phyloP scores from a whole-genome alignment of 2,329 filamentous ascomycete species.

The Amauroascus verrucosus region DNA sequence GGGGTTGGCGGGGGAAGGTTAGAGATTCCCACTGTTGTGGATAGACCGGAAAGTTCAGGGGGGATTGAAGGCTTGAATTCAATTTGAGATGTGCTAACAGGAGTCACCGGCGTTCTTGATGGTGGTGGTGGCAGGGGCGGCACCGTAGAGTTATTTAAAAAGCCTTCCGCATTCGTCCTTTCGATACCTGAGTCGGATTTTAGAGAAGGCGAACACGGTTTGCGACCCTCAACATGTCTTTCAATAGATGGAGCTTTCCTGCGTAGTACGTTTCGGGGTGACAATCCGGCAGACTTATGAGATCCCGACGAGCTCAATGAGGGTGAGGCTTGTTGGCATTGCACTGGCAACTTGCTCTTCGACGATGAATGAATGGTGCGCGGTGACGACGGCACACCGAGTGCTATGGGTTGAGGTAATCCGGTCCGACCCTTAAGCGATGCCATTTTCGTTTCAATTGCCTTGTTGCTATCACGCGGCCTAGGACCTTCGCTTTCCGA shows the following conservation, averaged over 20 bases:
- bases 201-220: neutral
- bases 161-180: neutral
- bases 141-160: neutral
- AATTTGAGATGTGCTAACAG: neutral
- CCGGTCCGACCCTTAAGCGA: neutral
- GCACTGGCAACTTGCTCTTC: neutral
- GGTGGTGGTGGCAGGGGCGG: neutral
- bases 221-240: constrained; percentile 21
- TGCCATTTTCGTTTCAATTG: neutral
- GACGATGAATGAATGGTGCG: neutral
- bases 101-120: neutral
- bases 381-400: neutral
- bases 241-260: constrained; percentile 35
- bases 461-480: neutral
- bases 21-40: constrained; percentile 27
- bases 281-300: constrained; percentile 19
- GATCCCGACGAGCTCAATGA: constrained; percentile 17
- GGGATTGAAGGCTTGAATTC: constrained; percentile 20
- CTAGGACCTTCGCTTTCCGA: constrained; percentile 23
- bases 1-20: constrained; percentile 33
- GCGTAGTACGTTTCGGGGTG: constrained; percentile 32
- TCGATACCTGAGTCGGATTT: neutral
- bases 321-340: constrained; percentile 6
- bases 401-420: neutral
- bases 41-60: constrained; percentile 31